Base-by-base conservation (phyloP, 495 filamentous ascomycete species). In the Podospora australis region DNA sequence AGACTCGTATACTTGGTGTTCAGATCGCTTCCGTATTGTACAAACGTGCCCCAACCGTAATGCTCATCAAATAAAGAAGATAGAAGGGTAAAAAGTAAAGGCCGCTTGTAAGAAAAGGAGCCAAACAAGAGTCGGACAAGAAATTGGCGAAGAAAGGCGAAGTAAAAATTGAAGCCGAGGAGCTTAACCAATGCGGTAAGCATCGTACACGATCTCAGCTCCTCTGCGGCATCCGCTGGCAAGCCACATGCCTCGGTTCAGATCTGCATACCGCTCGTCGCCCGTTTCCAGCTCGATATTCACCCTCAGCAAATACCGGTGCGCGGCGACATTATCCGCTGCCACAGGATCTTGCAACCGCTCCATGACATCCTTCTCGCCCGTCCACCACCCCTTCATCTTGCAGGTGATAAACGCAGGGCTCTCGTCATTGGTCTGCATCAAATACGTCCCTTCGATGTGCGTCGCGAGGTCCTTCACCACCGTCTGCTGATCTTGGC, bases 191-290 rank as follows among this genome's bases (percentile, higher is more conserved):
- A 63, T 42, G 11, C 60, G 55, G 44, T 66, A 62, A 13, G 56
- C 61, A 35, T 66, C 60, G 40, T 66, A 66, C 17, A 64, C 57
- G 21, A 66, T 57, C 46, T 64, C 58, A n/a, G 59, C 58, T 22
- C 63, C 60, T 20, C 58, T 34, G 6, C 63, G 55, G 20, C 50
- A 58, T 20, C 63, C 63, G 22, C 55, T 59, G 21, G 29, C 60
- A 2, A 58, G 28, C 55, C 55, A 64, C n/a, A 59, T n/a, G 21
- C 52, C 55, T 13, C 44, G 56, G 46, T 56, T 57, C 17, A 64
- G n/a, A 6, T 57, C 39, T 8, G 34, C 39, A 34, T 63, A 63
- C 6, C 62, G 54, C 26, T 48, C 44, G 21, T 66, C 60, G 19
- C 63, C 60, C 2, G 63, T 64, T 46, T 66, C 60, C 20, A 64